phyloP scores from a whole-genome alignment of 441 rosid species.

The Populus hybrid region DNA sequence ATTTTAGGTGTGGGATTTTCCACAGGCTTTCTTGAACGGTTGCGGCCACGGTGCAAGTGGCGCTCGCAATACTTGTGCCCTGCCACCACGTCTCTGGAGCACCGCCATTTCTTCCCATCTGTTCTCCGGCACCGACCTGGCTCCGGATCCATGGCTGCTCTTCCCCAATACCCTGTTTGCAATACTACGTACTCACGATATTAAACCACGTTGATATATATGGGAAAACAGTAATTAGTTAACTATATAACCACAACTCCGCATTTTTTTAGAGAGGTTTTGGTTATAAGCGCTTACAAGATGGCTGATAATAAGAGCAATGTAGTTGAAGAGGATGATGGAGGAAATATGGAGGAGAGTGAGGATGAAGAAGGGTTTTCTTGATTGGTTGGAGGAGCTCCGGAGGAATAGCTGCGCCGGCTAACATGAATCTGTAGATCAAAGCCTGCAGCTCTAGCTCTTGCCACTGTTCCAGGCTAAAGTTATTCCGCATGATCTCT shows the following conservation, averaged over 20 bases:
- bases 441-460: constrained; percentile 93
- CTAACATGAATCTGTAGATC: constrained; percentile 85
- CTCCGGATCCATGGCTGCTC: constrained; percentile 87
- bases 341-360: constrained; percentile 53
- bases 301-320: constrained; percentile 57
- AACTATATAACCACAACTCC: neutral
- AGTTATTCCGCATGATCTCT: constrained; percentile 76
- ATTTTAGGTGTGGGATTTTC: constrained; percentile 64
- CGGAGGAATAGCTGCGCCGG: constrained; percentile 75
- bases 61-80: constrained; percentile 98
- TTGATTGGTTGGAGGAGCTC: constrained; percentile 82
- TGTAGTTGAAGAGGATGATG: constrained; percentile 53
- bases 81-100: constrained; percentile 84
- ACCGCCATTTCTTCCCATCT: constrained; percentile 98
- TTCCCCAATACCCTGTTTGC: constrained; percentile 80
- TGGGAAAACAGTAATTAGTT: neutral
- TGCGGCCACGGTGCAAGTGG: constrained; percentile 98
- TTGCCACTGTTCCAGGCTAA: constrained; percentile 84
- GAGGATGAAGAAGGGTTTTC: constrained; percentile 51
- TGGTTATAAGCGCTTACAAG: constrained; percentile 49
- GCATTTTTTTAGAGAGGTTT: too few species aligned
- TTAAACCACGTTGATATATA: neutral
- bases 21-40: constrained; percentile 99
- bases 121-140: constrained; percentile 96
- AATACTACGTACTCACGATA: constrained; percentile 25